phyloP scores from a whole-genome alignment of 1,139 yeast genomes.

The Candida dubliniensis region DNA sequence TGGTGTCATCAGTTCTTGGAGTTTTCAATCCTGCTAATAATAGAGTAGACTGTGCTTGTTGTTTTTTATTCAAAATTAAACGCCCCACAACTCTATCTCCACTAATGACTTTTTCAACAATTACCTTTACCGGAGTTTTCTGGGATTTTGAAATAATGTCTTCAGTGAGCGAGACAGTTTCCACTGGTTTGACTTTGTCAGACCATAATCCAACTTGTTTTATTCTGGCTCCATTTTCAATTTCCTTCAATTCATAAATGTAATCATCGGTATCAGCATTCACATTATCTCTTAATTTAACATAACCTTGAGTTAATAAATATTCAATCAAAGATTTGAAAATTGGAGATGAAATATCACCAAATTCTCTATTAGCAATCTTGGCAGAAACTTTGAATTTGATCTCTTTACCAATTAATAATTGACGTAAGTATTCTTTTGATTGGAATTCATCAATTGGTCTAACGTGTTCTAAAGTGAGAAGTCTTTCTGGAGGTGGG shows the following conservation, averaged over 20 bases:
- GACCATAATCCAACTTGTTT: slow-evolving; percentile 61
- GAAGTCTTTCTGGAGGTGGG: slow-evolving; percentile 57
- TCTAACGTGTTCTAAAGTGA: slow-evolving; percentile 64
- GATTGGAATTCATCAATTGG: slow-evolving; percentile 52
- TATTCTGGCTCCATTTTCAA: slow-evolving; percentile 51
- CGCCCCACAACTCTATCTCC: slow-evolving; percentile 76
- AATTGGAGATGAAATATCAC: slow-evolving; percentile 67
- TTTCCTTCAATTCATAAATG: slow-evolving; percentile 22
- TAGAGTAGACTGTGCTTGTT: slow-evolving; percentile 55
- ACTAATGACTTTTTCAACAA: slow-evolving; percentile 73
- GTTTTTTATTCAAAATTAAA: slow-evolving; percentile 42
- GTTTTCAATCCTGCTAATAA: slow-evolving; percentile 72
- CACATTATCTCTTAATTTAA: slow-evolving; percentile 60
- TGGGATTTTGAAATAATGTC: slow-evolving; percentile 38
- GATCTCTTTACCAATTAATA: slow-evolving; percentile 68
- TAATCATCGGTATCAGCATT: slow-evolving; percentile 33
- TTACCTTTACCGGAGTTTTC: slow-evolving; percentile 46
- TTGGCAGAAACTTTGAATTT: slow-evolving; percentile 59
- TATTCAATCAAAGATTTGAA: slow-evolving; percentile 60
- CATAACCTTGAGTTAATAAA: slow-evolving; percentile 59
- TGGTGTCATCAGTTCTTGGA: slow-evolving; percentile 62
- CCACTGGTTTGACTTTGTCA: slow-evolving; percentile 18
- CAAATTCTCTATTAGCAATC: slow-evolving; percentile 61
- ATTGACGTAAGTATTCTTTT: slow-evolving; percentile 61
- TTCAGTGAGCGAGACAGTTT: slow-evolving; percentile 36